Conservation (phyloP, 176 grass and related monocot species). For the Triticum monococcum region DNA sequence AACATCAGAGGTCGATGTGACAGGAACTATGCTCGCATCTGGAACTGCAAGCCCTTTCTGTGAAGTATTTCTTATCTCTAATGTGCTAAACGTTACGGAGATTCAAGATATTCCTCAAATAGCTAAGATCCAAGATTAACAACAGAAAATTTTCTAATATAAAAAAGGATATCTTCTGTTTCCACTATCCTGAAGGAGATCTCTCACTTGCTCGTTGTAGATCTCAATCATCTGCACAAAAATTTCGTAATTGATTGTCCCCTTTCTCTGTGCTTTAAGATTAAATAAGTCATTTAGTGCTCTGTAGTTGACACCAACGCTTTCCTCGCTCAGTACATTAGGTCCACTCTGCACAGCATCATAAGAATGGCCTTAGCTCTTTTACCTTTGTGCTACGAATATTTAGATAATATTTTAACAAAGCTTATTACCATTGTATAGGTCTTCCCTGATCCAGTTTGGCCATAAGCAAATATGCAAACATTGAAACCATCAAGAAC, state of each 20-base stretch:
- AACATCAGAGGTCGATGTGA: constrained; percentile 65
- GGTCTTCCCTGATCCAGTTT: constrained; percentile 94
- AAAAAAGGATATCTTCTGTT: constrained; percentile 95
- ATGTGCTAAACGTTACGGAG: constrained; percentile 69
- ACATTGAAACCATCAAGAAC: constrained; percentile 95
- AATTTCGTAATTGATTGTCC: constrained; percentile 72
- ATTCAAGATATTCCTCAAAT: constrained; percentile 19
- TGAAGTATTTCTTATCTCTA: constrained; percentile 84
- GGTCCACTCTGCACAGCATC: constrained; percentile 73
- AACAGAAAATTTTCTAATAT: constrained; percentile 3
- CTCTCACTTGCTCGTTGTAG: constrained; percentile 95
- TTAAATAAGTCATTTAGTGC: constrained; percentile 91
- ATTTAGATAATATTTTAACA: neutral
- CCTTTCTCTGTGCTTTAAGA: constrained; percentile 61
- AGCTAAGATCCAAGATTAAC: constrained; percentile 13
- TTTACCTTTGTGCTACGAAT: neutral
- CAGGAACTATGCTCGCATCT: constrained; percentile 70
- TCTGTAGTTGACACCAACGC: constrained; percentile 80
- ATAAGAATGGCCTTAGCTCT: neutral
- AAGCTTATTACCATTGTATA: constrained; percentile 76
- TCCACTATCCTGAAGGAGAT: constrained; percentile 68
- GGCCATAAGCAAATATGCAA: constrained; percentile 97
- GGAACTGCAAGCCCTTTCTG: constrained; percentile 78
- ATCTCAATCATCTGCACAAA: constrained; percentile 98
- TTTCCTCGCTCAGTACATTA: constrained; percentile 58